Percentiles rank a stretch among this genome's conserved stretches.
These are phyloP conservation scores for Cardamine resedifolia DNA, from an alignment of 345 rosid species.

Conservation along the genomic window DNA sequence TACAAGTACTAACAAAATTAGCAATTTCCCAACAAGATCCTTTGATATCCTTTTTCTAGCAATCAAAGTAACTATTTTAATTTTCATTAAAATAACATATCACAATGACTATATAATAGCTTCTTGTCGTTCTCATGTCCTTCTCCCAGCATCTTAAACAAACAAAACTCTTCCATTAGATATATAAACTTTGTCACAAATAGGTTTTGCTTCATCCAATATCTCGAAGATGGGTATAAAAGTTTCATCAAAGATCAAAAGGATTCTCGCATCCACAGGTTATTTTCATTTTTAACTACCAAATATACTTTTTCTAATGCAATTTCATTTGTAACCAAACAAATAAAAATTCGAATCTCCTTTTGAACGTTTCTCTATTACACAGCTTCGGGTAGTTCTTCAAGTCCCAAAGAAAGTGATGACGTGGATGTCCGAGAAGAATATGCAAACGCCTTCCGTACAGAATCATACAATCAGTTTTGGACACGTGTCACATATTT, in stretches of 20 bases:
- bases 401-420: conserved; percentile 1
- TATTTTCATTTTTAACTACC: neutral
- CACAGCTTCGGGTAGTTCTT: conserved; percentile 31
- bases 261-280: conserved; percentile 35
- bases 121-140: conserved; percentile 4
- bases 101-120: conserved; percentile 18
- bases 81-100: neutral
- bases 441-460: conserved; percentile 79
- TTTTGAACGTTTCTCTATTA: neutral
- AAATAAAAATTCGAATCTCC: neutral
- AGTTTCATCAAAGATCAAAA: conserved; percentile 35
- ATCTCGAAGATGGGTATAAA: conserved; percentile 28
- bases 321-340: neutral
- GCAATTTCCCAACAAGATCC: conserved; percentile 20
- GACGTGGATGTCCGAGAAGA: conserved; percentile 68
- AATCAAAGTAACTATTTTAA: neutral
- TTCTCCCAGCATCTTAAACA: conserved; percentile 1
- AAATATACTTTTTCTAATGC: neutral
- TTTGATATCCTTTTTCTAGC: neutral
- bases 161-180: neutral
- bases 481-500: conserved; percentile 60
- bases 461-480: conserved; percentile 73
- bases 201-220: neutral
- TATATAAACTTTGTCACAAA: neutral
- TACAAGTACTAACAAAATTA: conserved; percentile 31